Conservation (phyloP, 2,329 filamentous ascomycete genomes). For the Neophaeococcomyces mojaviensis region DNA sequence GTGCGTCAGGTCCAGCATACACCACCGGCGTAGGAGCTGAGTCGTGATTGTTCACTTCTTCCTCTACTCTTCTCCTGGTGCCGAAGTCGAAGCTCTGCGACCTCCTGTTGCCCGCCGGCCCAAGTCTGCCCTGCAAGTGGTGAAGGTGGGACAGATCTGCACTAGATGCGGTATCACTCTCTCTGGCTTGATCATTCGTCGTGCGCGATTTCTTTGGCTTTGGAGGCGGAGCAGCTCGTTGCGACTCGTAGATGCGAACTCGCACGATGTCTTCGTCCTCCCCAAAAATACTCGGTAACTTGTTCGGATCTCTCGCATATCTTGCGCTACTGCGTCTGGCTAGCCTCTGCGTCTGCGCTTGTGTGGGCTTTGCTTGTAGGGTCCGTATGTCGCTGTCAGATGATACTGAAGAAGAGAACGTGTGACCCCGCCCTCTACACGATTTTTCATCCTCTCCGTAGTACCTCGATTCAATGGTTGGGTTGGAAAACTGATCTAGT, state of each 20-base stretch:
- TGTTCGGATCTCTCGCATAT: slow-evolving; percentile 36
- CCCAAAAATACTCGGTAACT: slow-evolving; percentile 56
- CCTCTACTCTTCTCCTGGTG: slow-evolving; percentile 25
- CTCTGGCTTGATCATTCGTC: slow-evolving; percentile 51
- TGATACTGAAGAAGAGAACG: slow-evolving; percentile 52
- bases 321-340: slow-evolving; percentile 24
- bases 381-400: slow-evolving; percentile 44
- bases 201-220: slow-evolving; percentile 43
- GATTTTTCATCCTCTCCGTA: slow-evolving; percentile 23
- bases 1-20: slow-evolving; percentile 65
- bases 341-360: slow-evolving; percentile 7
- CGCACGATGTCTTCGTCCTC: slow-evolving; percentile 33
- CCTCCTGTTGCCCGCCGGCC: slow-evolving; percentile 28
- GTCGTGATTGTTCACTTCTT: slow-evolving; percentile 41
- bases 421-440: slow-evolving; percentile 48
- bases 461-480: slow-evolving; percentile 14
- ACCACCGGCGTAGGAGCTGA: slow-evolving; percentile 81
- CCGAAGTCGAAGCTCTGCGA: slow-evolving; percentile 40
- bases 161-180: slow-evolving; percentile 68
- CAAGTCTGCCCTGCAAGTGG: slow-evolving; percentile 16
- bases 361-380: slow-evolving; percentile 25
- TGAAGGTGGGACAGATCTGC: slow-evolving; percentile 57
- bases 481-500: slow-evolving; percentile 70
- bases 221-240: slow-evolving; percentile 24
- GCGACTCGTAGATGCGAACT: slow-evolving; percentile 30